A percentile compares a stretch with the other conserved stretches of the same genome.
Conservation (phyloP, 2,329 filamentous ascomycete genomes). For the Exophiala bonariae region DNA sequence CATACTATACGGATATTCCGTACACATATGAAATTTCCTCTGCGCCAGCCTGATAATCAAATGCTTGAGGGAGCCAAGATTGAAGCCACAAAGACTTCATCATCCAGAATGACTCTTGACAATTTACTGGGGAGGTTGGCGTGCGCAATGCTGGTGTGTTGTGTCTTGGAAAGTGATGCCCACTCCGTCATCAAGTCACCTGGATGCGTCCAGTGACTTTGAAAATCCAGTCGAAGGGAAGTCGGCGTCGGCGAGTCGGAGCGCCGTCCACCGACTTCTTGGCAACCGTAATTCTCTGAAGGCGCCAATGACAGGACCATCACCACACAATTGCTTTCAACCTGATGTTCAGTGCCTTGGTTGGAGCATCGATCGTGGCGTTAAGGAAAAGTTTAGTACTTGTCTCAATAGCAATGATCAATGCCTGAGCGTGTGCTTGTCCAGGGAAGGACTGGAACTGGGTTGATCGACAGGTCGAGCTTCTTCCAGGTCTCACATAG, state of each 20-base stretch:
- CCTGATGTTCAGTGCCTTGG: too few relatives aligned
- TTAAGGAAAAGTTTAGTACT: too few relatives aligned
- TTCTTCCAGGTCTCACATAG: neutral
- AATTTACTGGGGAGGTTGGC: neutral
- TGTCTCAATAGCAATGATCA: too few relatives aligned
- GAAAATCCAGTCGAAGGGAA: neutral
- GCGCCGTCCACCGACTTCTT: neutral
- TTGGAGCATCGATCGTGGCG: too few relatives aligned
- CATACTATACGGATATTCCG: too few relatives aligned
- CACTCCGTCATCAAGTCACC: neutral
- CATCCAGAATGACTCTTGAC: neutral
- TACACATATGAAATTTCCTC: neutral
- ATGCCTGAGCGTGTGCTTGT: too few relatives aligned
- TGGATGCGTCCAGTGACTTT: neutral
- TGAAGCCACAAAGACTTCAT: neutral
- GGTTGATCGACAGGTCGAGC: neutral
- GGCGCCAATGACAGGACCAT: too few relatives aligned
- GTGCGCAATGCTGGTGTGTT: neutral
- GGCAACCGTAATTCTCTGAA: too few relatives aligned
- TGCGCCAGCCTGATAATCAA: neutral
- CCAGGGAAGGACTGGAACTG: too few relatives aligned
- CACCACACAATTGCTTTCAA: too few relatives aligned
- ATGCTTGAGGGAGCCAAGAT: constrained; percentile 1
- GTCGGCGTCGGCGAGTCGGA: constrained; percentile 3
- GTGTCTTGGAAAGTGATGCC: neutral